Percentiles rank a stretch among this genome's conserved stretches.
Conservation (phyloP, 768 basidiomycete genomes). For the Grammothele lineata region DNA sequence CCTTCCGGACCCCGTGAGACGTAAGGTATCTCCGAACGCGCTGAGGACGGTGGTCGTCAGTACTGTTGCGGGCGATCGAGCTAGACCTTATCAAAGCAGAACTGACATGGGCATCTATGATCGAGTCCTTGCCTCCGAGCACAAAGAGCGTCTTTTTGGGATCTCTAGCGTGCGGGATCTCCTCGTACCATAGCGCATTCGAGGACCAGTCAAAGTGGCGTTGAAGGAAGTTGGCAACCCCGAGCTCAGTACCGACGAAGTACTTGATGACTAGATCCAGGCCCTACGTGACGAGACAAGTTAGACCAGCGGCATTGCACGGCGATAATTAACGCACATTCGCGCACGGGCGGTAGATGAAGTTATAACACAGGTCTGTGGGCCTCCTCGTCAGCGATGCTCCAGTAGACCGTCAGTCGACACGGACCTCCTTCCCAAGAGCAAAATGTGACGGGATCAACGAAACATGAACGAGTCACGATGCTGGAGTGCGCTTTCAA, state of each 20-base stretch:
- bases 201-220: slow-evolving; percentile 83
- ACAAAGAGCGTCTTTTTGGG: slow-evolving; percentile 65
- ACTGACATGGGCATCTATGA: slow-evolving; percentile 68
- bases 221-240: slow-evolving; percentile 80
- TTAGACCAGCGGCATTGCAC: slow-evolving; percentile 3
- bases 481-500: slow-evolving; percentile 73
- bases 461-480: slow-evolving; percentile 75
- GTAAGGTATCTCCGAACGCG: slow-evolving; percentile 71
- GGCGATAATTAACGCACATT: slow-evolving; percentile 49
- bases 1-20: slow-evolving; percentile 68
- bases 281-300: slow-evolving; percentile 40
- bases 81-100: no score
- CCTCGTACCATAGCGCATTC: slow-evolving; percentile 87
- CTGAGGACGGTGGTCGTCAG: slow-evolving; percentile 28
- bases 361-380: slow-evolving; percentile 86
- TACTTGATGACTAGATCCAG: slow-evolving; percentile 80
- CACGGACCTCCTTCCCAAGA: slow-evolving; percentile 88
- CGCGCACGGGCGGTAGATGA: slow-evolving; percentile 68
- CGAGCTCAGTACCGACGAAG: slow-evolving; percentile 84
- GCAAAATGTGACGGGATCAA: slow-evolving; percentile 88
- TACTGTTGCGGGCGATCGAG: no score
- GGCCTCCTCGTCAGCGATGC: not conserved
- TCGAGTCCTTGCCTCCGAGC: slow-evolving; percentile 78
- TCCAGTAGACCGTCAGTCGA: not conserved
- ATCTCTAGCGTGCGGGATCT: slow-evolving; percentile 77